A percentile compares a stretch with the other conserved stretches of the same genome.
Conservation (phyloP, 1,284 basidiomycete species). For the Agaricales sp. region DNA sequence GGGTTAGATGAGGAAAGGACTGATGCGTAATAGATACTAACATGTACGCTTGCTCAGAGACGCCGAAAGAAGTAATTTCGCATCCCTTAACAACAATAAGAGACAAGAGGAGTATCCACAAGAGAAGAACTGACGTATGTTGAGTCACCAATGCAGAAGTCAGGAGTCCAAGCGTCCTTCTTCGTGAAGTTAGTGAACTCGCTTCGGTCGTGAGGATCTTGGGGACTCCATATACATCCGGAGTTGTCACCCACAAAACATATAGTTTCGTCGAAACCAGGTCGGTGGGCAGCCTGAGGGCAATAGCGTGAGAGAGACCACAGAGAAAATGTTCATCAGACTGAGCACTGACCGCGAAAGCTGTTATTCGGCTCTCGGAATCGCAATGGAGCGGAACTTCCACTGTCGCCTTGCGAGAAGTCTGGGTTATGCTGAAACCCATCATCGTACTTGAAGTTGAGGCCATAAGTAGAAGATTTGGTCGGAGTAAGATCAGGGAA, state of each 20-base stretch:
- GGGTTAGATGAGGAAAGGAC: neutral
- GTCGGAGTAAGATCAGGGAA: neutral
- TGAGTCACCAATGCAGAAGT: neutral
- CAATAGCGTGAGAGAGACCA: neutral
- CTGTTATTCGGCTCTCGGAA: conserved; percentile 17
- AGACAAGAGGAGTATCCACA: neutral
- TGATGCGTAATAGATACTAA: conserved; percentile 18
- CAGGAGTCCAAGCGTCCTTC: neutral
- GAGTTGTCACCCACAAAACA: neutral
- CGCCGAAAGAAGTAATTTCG: conserved; percentile 45
- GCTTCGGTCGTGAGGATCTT: neutral
- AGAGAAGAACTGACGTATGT: neutral
- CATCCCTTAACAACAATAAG: neutral
- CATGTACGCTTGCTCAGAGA: conserved; percentile 38
- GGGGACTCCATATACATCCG: neutral
- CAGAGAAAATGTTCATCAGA: neutral
- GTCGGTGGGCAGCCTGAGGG: neutral
- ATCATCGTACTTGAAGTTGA: neutral
- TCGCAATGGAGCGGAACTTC: conserved; percentile 1
- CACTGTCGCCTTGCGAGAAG: neutral
- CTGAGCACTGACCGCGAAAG: neutral
- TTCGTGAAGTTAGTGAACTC: neutral
- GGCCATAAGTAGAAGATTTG: neutral
- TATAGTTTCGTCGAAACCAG: neutral
- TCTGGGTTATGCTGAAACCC: neutral